Base-by-base conservation (phyloP, 257 asterid genomes). In the Gynochthodes officinalis region DNA sequence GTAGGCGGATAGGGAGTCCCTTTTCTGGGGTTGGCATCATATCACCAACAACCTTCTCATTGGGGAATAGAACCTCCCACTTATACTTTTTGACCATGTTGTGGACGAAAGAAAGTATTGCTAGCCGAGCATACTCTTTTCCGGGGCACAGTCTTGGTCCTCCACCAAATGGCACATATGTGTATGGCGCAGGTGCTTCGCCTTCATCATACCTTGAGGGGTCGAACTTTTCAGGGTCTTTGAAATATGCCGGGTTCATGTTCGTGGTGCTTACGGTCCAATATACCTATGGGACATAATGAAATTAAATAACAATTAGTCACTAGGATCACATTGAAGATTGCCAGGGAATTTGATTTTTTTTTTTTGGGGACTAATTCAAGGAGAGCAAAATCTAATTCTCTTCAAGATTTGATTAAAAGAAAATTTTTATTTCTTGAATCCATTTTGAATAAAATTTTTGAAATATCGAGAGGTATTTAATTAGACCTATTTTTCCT, bases 141-240 rank as follows among this genome's bases (percentile, higher is more conserved):
- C 96, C 96, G 0, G 96, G 96, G 74, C 96, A 88, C 83, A 81
- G 67, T 78, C 95, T 85, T 18, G 90, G 93, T 27, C 96, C 96
- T 1, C 97, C 92, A 28, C 97, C 97, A 53, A 89, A 89, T 0
- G 97, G 96, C 0, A 85, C 85, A 11, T 84, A 82, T 0, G 91
- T 79, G 65, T 89, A 90, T 0, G 97, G 88, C 1, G 80, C 73
- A 1, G 75, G 83, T 0, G 74, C 84, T 65, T 81, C 87, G 0
- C 84, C 80, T 65, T 70, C 86, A 0, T 85, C 89, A 43, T 75
- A 88, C 57, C 96, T 88, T 25, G 89, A 78, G 0, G 96, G 96
- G 27, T 90, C 84, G 62, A 90, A 88, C 14, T 35, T 82, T 59
- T 85, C 85, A 0, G 97, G 91, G 3, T 88, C 83, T 71, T 76